A percentile compares a stretch with the other conserved stretches of the same genome.
phyloP scores from a whole-genome alignment of 208 protist genomes.

The Crithidia thermophila region DNA sequence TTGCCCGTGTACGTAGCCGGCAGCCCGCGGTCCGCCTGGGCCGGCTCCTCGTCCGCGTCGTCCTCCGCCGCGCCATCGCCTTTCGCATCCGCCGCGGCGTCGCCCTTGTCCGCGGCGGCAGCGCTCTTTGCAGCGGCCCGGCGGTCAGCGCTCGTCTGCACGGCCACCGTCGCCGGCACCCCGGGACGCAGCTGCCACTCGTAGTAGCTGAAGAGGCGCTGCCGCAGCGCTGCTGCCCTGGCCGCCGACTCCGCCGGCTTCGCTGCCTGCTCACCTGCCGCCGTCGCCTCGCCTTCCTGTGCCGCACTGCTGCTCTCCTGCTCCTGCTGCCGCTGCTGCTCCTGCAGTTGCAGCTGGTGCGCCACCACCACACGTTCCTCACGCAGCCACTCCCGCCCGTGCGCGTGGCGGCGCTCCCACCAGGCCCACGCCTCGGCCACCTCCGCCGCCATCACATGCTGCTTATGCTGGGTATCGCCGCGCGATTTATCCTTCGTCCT shows the following conservation, averaged over 20 bases:
- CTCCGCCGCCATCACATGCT: constrained; percentile 28
- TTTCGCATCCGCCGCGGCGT: neutral
- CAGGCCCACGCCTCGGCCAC: constrained; percentile 76
- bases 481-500: too few species aligned
- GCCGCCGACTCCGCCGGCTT: constrained; percentile 3
- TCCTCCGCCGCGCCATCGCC: constrained; percentile 8
- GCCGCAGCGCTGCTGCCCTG: constrained; percentile 11
- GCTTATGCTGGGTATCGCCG: too few species aligned
- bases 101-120: neutral
- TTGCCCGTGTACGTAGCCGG: constrained; percentile 66
- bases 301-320: neutral
- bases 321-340: neutral
- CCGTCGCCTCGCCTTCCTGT: neutral
- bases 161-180: constrained; percentile 1
- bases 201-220: constrained; percentile 47
- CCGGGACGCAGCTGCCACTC: constrained; percentile 28
- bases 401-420: constrained; percentile 55
- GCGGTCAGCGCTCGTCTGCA: constrained; percentile 13
- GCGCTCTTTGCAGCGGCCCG: constrained; percentile 18
- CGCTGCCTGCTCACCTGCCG: too few species aligned
- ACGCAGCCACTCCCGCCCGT: constrained; percentile 70
- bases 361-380: constrained; percentile 52
- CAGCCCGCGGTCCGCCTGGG: neutral
- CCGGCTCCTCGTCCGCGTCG: constrained; percentile 8
- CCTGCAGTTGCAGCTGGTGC: constrained; percentile 7